These are phyloP conservation scores for Leishmania lainsoni DNA, from an alignment of 208 protist species.

Conservation along the genomic window DNA sequence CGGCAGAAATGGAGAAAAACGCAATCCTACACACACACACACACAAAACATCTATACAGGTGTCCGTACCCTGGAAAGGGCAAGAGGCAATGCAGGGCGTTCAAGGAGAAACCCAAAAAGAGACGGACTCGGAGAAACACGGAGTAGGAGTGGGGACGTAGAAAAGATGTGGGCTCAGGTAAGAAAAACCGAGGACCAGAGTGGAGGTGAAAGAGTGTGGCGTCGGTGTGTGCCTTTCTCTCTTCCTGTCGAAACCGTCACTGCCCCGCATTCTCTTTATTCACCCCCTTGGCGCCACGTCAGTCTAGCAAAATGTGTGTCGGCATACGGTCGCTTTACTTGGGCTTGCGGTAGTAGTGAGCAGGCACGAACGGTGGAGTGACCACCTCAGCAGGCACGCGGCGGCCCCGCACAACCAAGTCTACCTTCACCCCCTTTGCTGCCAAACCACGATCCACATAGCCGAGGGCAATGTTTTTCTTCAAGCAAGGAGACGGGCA, in stretches of 20 bases:
- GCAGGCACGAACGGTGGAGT: conserved; percentile 93
- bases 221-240: neutral
- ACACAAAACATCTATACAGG: neutral
- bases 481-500: conserved; percentile 86
- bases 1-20: neutral
- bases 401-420: conserved; percentile 91
- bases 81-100: neutral
- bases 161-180: neutral
- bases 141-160: neutral
- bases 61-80: neutral
- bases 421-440: conserved; percentile 79
- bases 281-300: neutral
- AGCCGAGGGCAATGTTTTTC: conserved; percentile 93
- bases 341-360: conserved; percentile 59
- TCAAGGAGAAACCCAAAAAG: neutral
- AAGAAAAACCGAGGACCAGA: neutral
- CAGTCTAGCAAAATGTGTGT: neutral
- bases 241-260: neutral
- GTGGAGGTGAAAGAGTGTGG: neutral
- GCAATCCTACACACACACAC: neutral
- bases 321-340: neutral
- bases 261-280: neutral
- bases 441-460: conserved; percentile 76
- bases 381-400: conserved; percentile 70
- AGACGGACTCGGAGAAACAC: neutral